Conservation (phyloP, 768 basidiomycete genomes). For the Gloeopeniophorella convolvens region DNA sequence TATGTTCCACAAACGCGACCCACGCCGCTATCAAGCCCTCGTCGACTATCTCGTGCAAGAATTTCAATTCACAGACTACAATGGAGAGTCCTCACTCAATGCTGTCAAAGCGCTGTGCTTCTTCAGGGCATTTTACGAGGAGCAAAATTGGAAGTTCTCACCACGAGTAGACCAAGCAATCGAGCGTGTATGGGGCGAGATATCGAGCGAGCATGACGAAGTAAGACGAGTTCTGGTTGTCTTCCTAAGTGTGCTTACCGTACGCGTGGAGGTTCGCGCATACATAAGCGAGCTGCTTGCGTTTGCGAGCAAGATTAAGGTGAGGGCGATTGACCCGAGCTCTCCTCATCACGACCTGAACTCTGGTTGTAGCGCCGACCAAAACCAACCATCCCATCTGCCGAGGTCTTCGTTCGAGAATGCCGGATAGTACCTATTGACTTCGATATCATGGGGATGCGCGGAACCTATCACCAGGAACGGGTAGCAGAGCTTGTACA, state of each 20-base stretch:
- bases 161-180: slow-evolving; percentile 70
- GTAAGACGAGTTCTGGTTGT: too few species aligned
- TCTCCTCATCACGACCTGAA: too few species aligned
- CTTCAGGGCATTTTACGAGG: slow-evolving; percentile 65
- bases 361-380: slow-evolving; percentile 56
- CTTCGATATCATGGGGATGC: slow-evolving; percentile 71
- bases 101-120: slow-evolving; percentile 62
- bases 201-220: slow-evolving; percentile 75
- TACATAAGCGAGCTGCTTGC: slow-evolving; percentile 71
- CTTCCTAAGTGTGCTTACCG: too few species aligned
- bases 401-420: slow-evolving; percentile 61
- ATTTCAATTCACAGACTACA: slow-evolving; percentile 65
- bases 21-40: slow-evolving; percentile 73
- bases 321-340: too few species aligned
- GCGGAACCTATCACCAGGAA: slow-evolving; percentile 52
- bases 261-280: slow-evolving; percentile 69
- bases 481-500: slow-evolving; percentile 56
- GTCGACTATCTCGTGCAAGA: slow-evolving; percentile 65
- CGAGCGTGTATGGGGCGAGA: slow-evolving; percentile 61
- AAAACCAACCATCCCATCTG: slow-evolving; percentile 50
- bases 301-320: slow-evolving; percentile 69
- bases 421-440: slow-evolving; percentile 49
- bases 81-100: slow-evolving; percentile 78
- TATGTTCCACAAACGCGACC: slow-evolving; percentile 72
- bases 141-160: slow-evolving; percentile 72